A percentile compares a stretch with the other conserved stretches of the same genome.
These are phyloP conservation scores for Nicotiana undulata DNA, from an alignment of 257 asterid genomes.

Conservation along the genomic window DNA sequence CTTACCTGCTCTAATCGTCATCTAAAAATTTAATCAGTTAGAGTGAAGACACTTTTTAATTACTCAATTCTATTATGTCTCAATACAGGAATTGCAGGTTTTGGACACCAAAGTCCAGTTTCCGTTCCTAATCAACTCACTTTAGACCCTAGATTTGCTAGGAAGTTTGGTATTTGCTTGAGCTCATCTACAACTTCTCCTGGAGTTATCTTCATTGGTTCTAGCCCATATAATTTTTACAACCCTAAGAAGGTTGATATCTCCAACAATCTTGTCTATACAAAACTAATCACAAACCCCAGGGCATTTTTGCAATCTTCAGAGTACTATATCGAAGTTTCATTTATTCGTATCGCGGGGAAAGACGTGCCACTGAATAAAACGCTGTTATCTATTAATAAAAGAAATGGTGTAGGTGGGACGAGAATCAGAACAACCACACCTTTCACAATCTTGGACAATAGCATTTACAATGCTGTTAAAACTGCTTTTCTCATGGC, in stretches of 20 bases:
- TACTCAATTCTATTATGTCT: not conserved
- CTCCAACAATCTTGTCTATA: constrained; percentile 6
- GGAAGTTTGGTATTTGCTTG: constrained; percentile 3
- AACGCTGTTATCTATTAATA: constrained; percentile 28
- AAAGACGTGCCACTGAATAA: constrained; percentile 17
- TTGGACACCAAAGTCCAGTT: not conserved
- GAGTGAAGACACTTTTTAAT: not conserved
- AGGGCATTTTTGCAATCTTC: constrained; percentile 10
- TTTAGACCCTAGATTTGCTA: not conserved
- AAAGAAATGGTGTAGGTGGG: constrained; percentile 36
- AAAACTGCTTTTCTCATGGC: constrained; percentile 38
- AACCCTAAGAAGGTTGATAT: constrained; percentile 1
- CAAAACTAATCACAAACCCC: constrained; percentile 1
- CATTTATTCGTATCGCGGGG: constrained; percentile 30
- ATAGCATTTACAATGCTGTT: constrained; percentile 34
- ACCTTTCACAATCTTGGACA: constrained; percentile 36
- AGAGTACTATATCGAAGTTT: constrained; percentile 44
- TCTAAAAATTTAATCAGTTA: not conserved
- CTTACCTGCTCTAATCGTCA: no score
- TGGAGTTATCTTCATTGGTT: constrained; percentile 1
- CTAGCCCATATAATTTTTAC: not conserved
- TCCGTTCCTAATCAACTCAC: constrained; percentile 8
- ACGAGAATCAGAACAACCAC: constrained; percentile 42
- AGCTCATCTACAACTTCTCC: constrained; percentile 7
- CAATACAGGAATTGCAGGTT: constrained; percentile 14